Evolutionary conservation across 1,139 yeast genomes (phyloP).

Genomic region (Kodamaea plutei): DNA sequence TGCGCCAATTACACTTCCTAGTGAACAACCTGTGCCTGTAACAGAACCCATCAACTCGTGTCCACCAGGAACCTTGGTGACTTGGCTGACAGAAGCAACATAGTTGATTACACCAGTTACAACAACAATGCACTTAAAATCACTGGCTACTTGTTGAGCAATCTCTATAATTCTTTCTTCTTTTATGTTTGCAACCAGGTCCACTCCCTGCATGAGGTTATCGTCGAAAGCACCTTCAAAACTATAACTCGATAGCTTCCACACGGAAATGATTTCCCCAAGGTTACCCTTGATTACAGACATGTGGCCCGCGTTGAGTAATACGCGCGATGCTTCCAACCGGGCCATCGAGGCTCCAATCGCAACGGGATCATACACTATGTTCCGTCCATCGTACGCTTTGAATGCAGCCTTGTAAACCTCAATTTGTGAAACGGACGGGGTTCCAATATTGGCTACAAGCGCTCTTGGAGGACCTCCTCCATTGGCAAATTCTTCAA

Average conservation of each 20-base stretch:
- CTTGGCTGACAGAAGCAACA: conserved; percentile 19
- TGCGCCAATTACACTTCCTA: conserved; percentile 71
- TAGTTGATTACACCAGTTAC: conserved; percentile 49
- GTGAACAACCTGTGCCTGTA: conserved; percentile 89
- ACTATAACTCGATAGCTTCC: conserved; percentile 32
- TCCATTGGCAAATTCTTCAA: conserved; percentile 55
- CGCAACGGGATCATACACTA: conserved; percentile 89
- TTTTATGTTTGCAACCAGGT: conserved; percentile 40
- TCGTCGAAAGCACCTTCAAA: conserved; percentile 31
- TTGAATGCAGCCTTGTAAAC: conserved; percentile 50
- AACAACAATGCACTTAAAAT: conserved; percentile 62
- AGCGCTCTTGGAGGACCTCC: conserved; percentile 48
- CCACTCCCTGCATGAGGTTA: conserved; percentile 71
- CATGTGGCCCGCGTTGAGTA: conserved; percentile 57
- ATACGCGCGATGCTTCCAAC: conserved; percentile 38
- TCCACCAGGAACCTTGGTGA: conserved; percentile 49
- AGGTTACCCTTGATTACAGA: conserved; percentile 82
- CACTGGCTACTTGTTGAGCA: conserved; percentile 52
- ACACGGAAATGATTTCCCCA: conserved; percentile 64
- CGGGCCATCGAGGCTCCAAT: conserved; percentile 77
- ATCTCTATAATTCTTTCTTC: conserved; percentile 31
- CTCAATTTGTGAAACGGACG: conserved; percentile 40
- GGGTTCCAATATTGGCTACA: conserved; percentile 77
- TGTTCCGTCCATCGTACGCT: conserved; percentile 63
- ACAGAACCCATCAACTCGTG: conserved; percentile 62